phyloP scores from a whole-genome alignment of 257 asterid genomes.

The Perilla frutescens region DNA sequence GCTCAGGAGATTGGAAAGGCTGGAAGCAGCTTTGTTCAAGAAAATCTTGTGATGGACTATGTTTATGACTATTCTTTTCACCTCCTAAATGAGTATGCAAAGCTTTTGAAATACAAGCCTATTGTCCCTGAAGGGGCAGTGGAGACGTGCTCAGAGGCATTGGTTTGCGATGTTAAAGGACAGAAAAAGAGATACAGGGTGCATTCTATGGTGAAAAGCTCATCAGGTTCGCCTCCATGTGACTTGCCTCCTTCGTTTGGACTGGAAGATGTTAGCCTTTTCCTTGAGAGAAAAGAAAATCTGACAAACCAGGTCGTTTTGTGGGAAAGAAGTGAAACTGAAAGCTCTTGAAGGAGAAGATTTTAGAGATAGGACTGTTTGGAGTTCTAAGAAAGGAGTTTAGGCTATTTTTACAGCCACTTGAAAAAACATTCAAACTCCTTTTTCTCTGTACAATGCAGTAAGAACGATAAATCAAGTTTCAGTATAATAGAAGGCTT shows the following conservation, averaged over 20 bases:
- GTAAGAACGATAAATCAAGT: neutral
- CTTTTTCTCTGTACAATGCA: neutral
- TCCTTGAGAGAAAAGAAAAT: slow-evolving; percentile 51
- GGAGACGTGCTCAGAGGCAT: slow-evolving; percentile 67
- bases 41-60: slow-evolving; percentile 60
- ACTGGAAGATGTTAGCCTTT: slow-evolving; percentile 35
- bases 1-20: slow-evolving; percentile 77
- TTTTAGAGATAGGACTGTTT: neutral
- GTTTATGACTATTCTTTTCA: slow-evolving; percentile 84
- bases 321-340: slow-evolving; percentile 38
- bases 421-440: neutral
- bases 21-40: slow-evolving; percentile 74
- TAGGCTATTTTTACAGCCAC: neutral
- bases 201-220: slow-evolving; percentile 57
- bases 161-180: slow-evolving; percentile 69
- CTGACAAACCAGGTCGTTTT: slow-evolving; percentile 48
- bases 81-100: slow-evolving; percentile 69
- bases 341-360: neutral
- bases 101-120: slow-evolving; percentile 74
- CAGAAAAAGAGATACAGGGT: slow-evolving; percentile 55
- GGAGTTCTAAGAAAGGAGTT: neutral
- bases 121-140: slow-evolving; percentile 64
- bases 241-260: slow-evolving; percentile 50
- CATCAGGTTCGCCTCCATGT: slow-evolving; percentile 65
- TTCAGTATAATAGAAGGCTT: neutral